Evolutionary conservation across 352 stramenopile genomes (phyloP).

Genomic region (Aphanomyces euteiches): DNA sequence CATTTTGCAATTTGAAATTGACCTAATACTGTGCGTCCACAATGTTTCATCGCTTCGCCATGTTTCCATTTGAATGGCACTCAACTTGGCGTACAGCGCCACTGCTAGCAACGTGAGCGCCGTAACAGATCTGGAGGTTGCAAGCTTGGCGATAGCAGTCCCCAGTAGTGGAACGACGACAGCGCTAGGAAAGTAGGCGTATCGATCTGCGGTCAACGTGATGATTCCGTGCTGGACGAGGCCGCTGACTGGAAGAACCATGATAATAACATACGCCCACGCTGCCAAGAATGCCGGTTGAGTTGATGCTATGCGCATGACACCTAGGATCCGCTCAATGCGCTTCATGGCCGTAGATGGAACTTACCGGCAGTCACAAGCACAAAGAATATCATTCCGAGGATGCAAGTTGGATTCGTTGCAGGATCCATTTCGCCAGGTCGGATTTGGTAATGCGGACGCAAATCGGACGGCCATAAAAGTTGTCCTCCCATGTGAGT

Average conservation of each 20-base stretch:
- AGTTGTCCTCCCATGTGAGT: background rate
- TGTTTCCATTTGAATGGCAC: conserved; percentile 1
- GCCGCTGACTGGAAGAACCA: background rate
- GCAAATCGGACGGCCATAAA: background rate
- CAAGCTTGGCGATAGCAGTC: background rate
- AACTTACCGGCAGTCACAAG: background rate
- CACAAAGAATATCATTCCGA: background rate
- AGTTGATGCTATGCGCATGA: background rate
- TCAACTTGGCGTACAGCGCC: background rate
- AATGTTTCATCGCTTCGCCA: conserved; percentile 9
- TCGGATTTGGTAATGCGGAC: background rate
- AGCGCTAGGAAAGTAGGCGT: conserved; percentile 8
- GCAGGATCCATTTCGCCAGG: conserved; percentile 8
- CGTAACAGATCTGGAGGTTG: background rate
- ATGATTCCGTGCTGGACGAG: conserved; percentile 12
- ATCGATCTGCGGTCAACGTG: conserved; percentile 18
- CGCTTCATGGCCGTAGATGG: background rate
- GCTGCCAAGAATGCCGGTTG: background rate
- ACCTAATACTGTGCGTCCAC: conserved; percentile 5
- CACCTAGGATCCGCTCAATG: background rate
- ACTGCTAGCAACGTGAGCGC: background rate
- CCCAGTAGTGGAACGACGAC: conserved; percentile 3
- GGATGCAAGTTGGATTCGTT: background rate
- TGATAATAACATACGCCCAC: background rate
- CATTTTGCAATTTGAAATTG: conserved; percentile 2